Evolutionary conservation across 345 rosid genomes (phyloP), one percentile per base, ranked within the genome.

Genomic region (Brassica incana): DNA sequence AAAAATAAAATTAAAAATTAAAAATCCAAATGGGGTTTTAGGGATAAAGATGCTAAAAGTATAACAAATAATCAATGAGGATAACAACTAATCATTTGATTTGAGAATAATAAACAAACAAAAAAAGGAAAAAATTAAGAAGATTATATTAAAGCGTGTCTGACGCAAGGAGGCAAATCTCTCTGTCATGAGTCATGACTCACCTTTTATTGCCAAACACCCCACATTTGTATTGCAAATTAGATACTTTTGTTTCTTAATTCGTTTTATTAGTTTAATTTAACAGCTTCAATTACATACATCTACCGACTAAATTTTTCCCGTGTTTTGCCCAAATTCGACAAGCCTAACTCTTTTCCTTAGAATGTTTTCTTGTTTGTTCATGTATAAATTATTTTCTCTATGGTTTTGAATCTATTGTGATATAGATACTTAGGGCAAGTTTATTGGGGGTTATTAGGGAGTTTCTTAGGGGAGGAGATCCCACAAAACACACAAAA

Each of bases 151-250:
- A 69, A 80, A 74, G 82, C 78, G 75, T 79, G 82, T 79, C 82
- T 79, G 82, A 74, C 67, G 79, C 75, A 3, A 74, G 79, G 79
- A 80, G 75, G 79, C 83, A 80, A 80, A 74, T 80, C 71, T 63
- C 71, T 74, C 79, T 80, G 83, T 74, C 82, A 74, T 18, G 18
- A 18, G 18, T 18, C 18, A 18, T 73, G 74, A 74, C 71, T 61
- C 71, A 73, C 38, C 40, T 40, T 79, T 79, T 79, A 73, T 15
- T 6, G 74, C 65, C 73, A 20, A 67, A 72, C 0, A 6, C 69
- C 73, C 77, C 56, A 73, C 77, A 73, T 58, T 58, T 65, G 6
- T 77, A 6, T 60, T 65, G n/a, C 69, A 32, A 23, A 67, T 73
- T 65, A 65, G 1, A 64, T 71, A 16, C 72, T 78, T 77, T 64